Conservation (phyloP, 192 early-diverging fungal genomes). For the Linnemannia hyalina region DNA sequence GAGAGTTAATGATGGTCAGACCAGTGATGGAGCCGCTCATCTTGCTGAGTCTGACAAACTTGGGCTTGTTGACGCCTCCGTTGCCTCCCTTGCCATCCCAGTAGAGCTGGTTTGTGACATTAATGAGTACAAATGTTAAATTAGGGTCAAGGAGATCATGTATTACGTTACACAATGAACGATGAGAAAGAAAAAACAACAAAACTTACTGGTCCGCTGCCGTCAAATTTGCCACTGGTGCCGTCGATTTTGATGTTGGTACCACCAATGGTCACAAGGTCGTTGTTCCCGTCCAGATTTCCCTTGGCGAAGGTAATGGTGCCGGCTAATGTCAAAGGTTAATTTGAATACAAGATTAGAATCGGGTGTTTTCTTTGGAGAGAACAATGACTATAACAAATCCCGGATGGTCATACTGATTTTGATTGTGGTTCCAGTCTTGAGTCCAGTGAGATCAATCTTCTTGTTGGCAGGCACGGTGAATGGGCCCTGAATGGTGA, state of each 20-base stretch:
- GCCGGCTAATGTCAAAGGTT: constrained; percentile 27
- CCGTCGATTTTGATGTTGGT: constrained; percentile 53
- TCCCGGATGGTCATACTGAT: constrained; percentile 23
- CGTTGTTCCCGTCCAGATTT: constrained; percentile 22
- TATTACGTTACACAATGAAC: neutral
- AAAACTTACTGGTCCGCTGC: constrained; percentile 54
- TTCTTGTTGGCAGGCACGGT: constrained; percentile 56
- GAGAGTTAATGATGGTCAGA: constrained; percentile 42
- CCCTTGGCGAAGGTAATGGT: constrained; percentile 55
- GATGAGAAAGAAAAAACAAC: constrained; percentile 2
- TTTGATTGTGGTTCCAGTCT: constrained; percentile 50
- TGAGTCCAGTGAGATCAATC: constrained; percentile 56
- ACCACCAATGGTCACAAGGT: constrained; percentile 55
- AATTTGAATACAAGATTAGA: constrained; percentile 11
- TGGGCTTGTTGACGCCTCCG: constrained; percentile 58
- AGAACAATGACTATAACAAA: constrained; percentile 3
- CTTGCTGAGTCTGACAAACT: constrained; percentile 39
- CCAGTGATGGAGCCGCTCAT: constrained; percentile 49
- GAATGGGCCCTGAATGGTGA: constrained; percentile 55
- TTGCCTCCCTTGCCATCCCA: constrained; percentile 63
- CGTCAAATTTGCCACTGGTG: constrained; percentile 47
- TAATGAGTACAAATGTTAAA: neutral
- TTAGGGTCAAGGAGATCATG: constrained; percentile 4
- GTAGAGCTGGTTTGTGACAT: constrained; percentile 25
- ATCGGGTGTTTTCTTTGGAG: constrained; percentile 8